Conservation (phyloP, 225 moss, liverwort and hornwort species). For the Pseudoscleropodium purum region DNA sequence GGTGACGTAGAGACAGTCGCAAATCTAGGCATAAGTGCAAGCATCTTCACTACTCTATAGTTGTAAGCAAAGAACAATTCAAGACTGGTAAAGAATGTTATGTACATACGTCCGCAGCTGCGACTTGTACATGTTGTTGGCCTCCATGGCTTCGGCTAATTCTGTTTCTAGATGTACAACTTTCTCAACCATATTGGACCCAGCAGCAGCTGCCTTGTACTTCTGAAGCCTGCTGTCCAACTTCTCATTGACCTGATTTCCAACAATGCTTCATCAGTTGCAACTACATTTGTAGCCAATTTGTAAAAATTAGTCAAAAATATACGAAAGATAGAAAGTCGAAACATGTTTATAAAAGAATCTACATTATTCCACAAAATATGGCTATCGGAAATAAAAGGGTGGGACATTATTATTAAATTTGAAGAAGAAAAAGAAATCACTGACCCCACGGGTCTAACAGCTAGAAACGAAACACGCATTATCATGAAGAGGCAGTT, state of each 20-base stretch:
- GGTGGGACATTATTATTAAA: not conserved
- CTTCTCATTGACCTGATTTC: slow-evolving; percentile 71
- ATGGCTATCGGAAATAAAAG: not conserved
- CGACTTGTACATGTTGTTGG: slow-evolving; percentile 85
- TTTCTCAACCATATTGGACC: slow-evolving; percentile 64
- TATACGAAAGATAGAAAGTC: not conserved
- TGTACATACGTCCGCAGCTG: slow-evolving; percentile 68
- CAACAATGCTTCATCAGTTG: slow-evolving; percentile 5
- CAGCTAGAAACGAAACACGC: not conserved
- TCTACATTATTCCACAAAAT: not conserved
- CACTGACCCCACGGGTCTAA: not conserved
- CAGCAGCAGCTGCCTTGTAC: slow-evolving; percentile 65
- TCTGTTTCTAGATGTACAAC: slow-evolving; percentile 76
- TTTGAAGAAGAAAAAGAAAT: not conserved
- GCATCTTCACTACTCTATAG: not conserved
- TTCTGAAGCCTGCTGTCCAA: slow-evolving; percentile 61
- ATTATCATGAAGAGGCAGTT: not conserved
- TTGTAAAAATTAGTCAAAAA: not conserved
- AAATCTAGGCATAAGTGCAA: not conserved
- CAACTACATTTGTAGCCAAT: not conserved
- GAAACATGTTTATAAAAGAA: not conserved
- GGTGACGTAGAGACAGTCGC: not conserved
- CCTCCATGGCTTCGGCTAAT: slow-evolving; percentile 75
- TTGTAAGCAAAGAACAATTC: not conserved
- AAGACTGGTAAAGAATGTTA: not conserved